These are phyloP conservation scores for Colletotrichum chlorophyti DNA, from an alignment of 2,329 filamentous ascomycete species.

Conservation along the genomic window DNA sequence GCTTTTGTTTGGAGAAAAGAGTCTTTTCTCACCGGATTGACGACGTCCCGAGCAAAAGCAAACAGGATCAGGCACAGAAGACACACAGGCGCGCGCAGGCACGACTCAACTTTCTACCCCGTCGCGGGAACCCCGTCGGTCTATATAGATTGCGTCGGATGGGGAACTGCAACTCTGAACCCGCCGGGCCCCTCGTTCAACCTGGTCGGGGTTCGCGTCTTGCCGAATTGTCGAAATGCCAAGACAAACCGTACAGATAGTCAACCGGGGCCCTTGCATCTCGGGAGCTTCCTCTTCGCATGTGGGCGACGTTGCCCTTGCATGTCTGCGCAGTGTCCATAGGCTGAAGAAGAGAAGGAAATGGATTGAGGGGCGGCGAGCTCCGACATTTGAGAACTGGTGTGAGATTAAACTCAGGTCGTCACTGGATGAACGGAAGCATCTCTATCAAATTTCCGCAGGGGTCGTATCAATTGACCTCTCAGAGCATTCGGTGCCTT, in stretches of 20 bases:
- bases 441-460: conserved; percentile 5
- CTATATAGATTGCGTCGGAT: conserved; percentile 5
- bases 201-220: conserved; percentile 1
- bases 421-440: conserved; percentile 17
- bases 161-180: not conserved
- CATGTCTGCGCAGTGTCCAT: not conserved
- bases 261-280: conserved; percentile 18
- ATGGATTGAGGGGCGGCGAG: conserved; percentile 8
- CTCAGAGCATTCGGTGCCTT: conserved; percentile 28
- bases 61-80: too few relatives aligned
- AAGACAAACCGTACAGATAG: not conserved
- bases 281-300: conserved; percentile 14
- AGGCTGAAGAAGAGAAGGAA: not conserved
- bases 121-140: too few relatives aligned
- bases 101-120: conserved; percentile 8
- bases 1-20: too few relatives aligned
- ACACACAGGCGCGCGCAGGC: not conserved
- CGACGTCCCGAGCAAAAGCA: conserved; percentile 13
- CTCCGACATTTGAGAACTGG: conserved; percentile 27
- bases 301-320: conserved; percentile 3
- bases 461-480: conserved; percentile 31
- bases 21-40: conserved; percentile 13
- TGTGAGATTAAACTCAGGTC: too few relatives aligned
- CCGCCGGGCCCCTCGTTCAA: not conserved
- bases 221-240: not conserved